Base-by-base conservation (phyloP, 495 filamentous ascomycete genomes). In the Penicillium arizonense region DNA sequence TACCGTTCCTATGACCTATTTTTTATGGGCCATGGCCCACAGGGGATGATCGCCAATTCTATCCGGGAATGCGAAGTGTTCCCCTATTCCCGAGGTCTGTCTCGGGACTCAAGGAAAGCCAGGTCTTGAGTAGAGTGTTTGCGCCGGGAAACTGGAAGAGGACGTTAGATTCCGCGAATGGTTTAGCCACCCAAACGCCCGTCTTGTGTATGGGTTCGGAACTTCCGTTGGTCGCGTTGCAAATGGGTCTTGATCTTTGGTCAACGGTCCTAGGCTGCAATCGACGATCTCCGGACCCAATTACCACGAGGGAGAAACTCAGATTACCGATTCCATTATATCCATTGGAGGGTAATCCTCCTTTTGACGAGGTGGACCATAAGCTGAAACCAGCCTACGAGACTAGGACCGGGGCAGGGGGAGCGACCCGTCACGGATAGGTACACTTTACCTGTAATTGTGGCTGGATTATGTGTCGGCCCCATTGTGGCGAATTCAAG, bases 401-500 rank as follows among this genome's bases (percentile, higher is more conserved):
- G 16, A 16, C 36, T 13, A 30, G 28, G 28, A 10, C 28, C 28
- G 28, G 28, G 28, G 5, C 37, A 40, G 37, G 9, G 37, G 14
- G 34, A 30, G 18, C 6, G 30, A 33, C 36, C 47, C 23, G 8
- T 28, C 33, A 28, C 21, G 14, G 16, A 37, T 35, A 35, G 23
- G 20, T 16, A 10, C 5, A 13, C 38, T n/a, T 14, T 30, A 10
- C n/a, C 10, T 14, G 28, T 7, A 13, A 41, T 39, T 20, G 36
- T 32, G 46, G 45, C 46, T 38, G 14, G 24, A 26, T 30, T 23
- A 41, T 18, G 37, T 30, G 14, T 41, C 26, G 42, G 42, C 26
- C 35, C 48, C 48, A 50, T 38, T 42, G 48, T 50, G 48, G 48
- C 48, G 26, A 50, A 50, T 30, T n/a, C 28, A 34, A 41, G 48